Evolutionary conservation across 805 yeast species (phyloP).

Genomic region (Wickerhamomyces strasburgensis): DNA sequence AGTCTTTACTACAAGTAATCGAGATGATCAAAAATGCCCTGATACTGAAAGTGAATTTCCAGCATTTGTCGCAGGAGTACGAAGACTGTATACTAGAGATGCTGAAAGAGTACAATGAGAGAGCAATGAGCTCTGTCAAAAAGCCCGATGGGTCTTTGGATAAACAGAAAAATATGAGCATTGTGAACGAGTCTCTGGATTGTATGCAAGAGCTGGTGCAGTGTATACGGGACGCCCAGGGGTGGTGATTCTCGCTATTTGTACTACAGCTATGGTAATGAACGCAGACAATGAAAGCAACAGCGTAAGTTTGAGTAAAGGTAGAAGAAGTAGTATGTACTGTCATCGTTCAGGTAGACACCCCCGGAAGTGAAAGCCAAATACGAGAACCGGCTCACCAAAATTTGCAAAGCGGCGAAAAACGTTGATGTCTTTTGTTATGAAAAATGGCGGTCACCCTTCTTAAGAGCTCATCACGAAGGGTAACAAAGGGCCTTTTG

Average conservation of each 20-base stretch:
- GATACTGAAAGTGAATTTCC: constrained; percentile 52
- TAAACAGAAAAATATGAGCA: constrained; percentile 31
- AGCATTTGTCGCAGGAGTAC: constrained; percentile 34
- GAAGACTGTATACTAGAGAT: constrained; percentile 41
- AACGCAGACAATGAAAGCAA: no score
- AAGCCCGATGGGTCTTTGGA: constrained; percentile 19
- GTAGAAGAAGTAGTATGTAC: no score
- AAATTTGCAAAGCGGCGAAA: no score
- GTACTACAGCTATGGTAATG: no score
- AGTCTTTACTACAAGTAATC: constrained; percentile 39
- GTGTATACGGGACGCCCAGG: constrained; percentile 11
- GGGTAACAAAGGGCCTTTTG: constrained; percentile 6
- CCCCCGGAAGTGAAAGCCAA: no score
- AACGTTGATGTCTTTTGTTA: no score
- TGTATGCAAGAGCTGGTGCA: constrained; percentile 33
- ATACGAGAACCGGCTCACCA: no score
- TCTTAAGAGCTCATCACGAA: not conserved
- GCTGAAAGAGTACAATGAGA: constrained; percentile 47
- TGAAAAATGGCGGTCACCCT: constrained; percentile 9
- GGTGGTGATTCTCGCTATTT: no score
- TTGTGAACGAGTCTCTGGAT: constrained; percentile 38
- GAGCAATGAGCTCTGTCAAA: constrained; percentile 28
- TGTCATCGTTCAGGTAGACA: no score
- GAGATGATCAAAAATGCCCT: constrained; percentile 46
- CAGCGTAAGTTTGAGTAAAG: no score